Evolutionary conservation across 2,329 filamentous ascomycete genomes (phyloP).

Genomic region (Phialocephala subalpina): DNA sequence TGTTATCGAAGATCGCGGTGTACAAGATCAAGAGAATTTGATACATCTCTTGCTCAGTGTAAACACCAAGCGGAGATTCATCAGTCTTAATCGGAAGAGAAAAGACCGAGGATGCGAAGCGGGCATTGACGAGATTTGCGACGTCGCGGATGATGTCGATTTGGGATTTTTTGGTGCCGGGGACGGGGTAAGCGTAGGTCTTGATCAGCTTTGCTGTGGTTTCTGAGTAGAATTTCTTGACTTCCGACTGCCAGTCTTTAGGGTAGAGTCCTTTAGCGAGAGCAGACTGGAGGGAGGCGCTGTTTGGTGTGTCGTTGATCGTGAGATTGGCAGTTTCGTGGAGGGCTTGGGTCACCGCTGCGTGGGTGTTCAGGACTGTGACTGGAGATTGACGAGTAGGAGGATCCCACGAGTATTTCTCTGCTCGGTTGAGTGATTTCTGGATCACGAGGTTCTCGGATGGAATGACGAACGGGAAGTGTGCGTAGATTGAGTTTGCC

Average conservation of each 20-base stretch:
- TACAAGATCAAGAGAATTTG: conserved; percentile 72
- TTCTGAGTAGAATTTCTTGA: conserved; percentile 73
- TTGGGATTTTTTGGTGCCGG: conserved; percentile 57
- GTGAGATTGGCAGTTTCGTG: conserved; percentile 67
- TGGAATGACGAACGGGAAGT: conserved; percentile 65
- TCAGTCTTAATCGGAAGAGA: conserved; percentile 62
- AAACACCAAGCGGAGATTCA: conserved; percentile 57
- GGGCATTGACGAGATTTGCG: conserved; percentile 61
- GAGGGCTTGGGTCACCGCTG: conserved; percentile 67
- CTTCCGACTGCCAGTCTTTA: conserved; percentile 66
- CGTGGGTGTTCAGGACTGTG: conserved; percentile 67
- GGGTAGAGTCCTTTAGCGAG: conserved; percentile 67
- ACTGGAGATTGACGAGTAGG: conserved; percentile 60
- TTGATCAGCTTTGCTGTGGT: conserved; percentile 68
- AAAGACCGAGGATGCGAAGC: conserved; percentile 62
- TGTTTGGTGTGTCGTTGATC: conserved; percentile 65
- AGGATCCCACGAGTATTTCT: conserved; percentile 74
- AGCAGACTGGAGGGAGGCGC: conserved; percentile 56
- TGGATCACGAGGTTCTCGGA: conserved; percentile 77
- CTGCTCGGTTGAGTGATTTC: conserved; percentile 69
- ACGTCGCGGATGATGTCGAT: conserved; percentile 73
- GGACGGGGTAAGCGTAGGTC: conserved; percentile 71
- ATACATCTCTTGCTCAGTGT: conserved; percentile 63
- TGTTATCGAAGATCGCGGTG: conserved; percentile 66
- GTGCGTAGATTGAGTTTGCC: conserved; percentile 78